Percentiles rank a stretch among this genome's conserved stretches.
These are phyloP conservation scores for Luffa acutangula DNA, from an alignment of 306 rosid genomes.

Conservation along the genomic window DNA sequence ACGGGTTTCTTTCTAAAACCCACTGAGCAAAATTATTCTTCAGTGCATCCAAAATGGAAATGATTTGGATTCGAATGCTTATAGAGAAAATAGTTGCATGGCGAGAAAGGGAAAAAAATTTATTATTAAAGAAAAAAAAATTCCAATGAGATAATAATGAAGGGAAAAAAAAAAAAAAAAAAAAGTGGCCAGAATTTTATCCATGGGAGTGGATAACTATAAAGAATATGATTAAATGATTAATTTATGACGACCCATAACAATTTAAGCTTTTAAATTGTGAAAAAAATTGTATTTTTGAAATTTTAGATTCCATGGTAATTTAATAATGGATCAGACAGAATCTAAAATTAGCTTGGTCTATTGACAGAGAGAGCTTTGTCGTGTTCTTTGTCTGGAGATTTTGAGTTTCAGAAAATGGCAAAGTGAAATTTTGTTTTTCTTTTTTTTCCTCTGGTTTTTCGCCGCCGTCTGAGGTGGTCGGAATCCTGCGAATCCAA, in stretches of 20 bases:
- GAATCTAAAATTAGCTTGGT: background rate
- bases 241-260: background rate
- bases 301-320: background rate
- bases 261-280: background rate
- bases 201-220: background rate
- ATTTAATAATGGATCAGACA: background rate
- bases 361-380: background rate
- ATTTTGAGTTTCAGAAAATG: background rate
- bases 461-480: too few relatives aligned
- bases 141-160: too few relatives aligned
- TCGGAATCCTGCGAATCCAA: too few relatives aligned
- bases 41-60: background rate
- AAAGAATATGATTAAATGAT: background rate
- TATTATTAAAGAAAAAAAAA: background rate
- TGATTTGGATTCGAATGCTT: background rate
- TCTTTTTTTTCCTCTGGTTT: too few relatives aligned
- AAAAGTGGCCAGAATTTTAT: background rate
- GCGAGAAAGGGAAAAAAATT: background rate
- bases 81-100: background rate
- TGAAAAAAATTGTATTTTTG: background rate
- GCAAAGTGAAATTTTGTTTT: too few relatives aligned
- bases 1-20: background rate
- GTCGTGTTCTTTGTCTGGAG: background rate
- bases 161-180: background rate
- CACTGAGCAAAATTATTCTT: background rate